phyloP scores from a whole-genome alignment of 352 stramenopile genomes.

The Pythium folliculosum region DNA sequence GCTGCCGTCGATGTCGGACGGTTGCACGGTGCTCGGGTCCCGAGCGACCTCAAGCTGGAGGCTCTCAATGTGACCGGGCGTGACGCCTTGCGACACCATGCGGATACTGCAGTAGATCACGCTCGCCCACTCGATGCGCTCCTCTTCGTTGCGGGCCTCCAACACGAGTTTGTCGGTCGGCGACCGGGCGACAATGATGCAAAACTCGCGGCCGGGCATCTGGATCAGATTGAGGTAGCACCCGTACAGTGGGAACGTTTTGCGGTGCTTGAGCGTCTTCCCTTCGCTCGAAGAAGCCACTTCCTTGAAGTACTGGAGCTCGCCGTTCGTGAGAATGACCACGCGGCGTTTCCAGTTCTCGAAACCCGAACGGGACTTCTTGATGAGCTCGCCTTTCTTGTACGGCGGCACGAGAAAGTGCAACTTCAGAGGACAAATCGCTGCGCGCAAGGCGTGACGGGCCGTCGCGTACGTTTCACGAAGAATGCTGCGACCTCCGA shows the following conservation, averaged over 20 bases:
- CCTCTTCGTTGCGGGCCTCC: conserved; percentile 60
- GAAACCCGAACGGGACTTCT: conserved; percentile 84
- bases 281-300: conserved; percentile 35
- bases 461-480: conserved; percentile 61
- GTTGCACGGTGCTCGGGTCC: conserved; percentile 5
- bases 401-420: conserved; percentile 84
- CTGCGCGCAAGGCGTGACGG: conserved; percentile 49
- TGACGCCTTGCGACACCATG: conserved; percentile 87
- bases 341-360: conserved; percentile 88
- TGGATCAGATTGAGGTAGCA: conserved; percentile 86
- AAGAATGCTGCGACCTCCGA: conserved; percentile 64
- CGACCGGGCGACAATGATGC: conserved; percentile 82
- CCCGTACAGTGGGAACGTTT: conserved; percentile 81
- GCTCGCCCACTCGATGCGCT: conserved; percentile 87
- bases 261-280: conserved; percentile 74
- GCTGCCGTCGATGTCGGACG: conserved; percentile 21
- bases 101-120: conserved; percentile 88
- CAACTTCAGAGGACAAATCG: conserved; percentile 62
- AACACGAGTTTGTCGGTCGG: conserved; percentile 86
- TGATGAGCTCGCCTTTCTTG: conserved; percentile 80
- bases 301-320: conserved; percentile 86
- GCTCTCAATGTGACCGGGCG: conserved; percentile 75
- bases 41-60: conserved; percentile 60
- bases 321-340: conserved; percentile 75
- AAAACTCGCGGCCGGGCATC: conserved; percentile 69